Evolutionary conservation across 108 stramenopile genomes (phyloP).

Genomic region (Pseudonitzschia multiseries): DNA sequence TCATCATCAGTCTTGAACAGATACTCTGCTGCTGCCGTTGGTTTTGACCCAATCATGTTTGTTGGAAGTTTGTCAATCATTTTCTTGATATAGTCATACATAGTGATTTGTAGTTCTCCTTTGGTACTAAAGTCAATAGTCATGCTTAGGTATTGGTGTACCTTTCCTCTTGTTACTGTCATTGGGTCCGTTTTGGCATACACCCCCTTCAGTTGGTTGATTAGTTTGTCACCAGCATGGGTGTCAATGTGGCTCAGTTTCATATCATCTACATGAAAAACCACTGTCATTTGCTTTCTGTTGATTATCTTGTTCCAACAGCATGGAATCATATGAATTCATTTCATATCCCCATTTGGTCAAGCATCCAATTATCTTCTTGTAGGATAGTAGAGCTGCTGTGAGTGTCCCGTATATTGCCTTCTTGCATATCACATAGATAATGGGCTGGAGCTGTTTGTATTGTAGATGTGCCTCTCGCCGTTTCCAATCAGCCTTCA

Average conservation of each 20-base stretch:
- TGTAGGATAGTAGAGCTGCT: conserved; percentile 33
- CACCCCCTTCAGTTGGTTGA: conserved; percentile 7
- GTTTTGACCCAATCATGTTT: conserved; percentile 7
- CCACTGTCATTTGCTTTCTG: no score
- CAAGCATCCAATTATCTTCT: conserved; percentile 13
- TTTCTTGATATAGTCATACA: no score
- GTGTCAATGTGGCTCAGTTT: conserved; percentile 40
- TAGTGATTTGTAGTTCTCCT: no score
- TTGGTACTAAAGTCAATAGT: no score
- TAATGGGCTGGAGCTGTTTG: neutral
- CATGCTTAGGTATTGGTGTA: no score
- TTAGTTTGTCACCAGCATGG: conserved; percentile 7
- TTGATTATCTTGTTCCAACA: conserved; percentile 40
- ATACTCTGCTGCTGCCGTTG: conserved; percentile 26
- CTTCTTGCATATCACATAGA: neutral
- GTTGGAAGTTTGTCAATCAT: conserved; percentile 27
- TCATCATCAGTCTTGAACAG: conserved; percentile 33
- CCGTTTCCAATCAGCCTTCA: neutral
- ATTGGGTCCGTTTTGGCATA: conserved; percentile 18
- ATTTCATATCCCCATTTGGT: conserved; percentile 24
- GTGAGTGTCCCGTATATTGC: conserved; percentile 40
- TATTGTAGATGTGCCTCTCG: neutral
- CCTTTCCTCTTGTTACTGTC: neutral
- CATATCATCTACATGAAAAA: no score
- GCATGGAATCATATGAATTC: conserved; percentile 38